phyloP scores from a whole-genome alignment of 352 stramenopile species.

The Stramenopiles sp. region DNA sequence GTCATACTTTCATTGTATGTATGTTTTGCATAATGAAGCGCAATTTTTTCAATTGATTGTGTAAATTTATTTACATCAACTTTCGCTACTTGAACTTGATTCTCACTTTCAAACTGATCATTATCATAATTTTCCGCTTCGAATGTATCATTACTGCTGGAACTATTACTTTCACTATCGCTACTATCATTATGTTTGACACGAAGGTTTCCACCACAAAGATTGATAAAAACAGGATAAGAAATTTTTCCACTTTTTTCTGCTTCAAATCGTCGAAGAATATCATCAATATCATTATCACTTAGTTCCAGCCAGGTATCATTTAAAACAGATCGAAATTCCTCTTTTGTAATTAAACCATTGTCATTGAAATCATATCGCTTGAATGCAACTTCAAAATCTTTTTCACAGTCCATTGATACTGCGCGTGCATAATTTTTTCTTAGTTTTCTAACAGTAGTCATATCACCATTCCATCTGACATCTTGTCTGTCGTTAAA shows the following conservation, averaged over 20 bases:
- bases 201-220: neutral
- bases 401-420: neutral
- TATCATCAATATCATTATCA: neutral
- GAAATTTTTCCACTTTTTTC: neutral
- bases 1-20: neutral
- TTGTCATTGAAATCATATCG: neutral
- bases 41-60: neutral
- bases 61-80: neutral
- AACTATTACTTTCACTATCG: neutral
- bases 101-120: neutral
- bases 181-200: too few relatives aligned
- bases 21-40: neutral
- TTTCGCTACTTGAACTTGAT: neutral
- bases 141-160: neutral
- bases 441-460: neutral
- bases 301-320: neutral
- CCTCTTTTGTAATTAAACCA: neutral
- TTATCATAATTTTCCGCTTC: neutral
- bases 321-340: neutral
- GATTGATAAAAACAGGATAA: neutral
- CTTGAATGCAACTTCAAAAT: neutral
- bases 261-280: neutral
- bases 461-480: neutral
- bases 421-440: neutral
- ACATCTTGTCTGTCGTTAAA: neutral